phyloP scores from a whole-genome alignment of 1,139 yeast species.

The Yamadazyma siamensis region DNA sequence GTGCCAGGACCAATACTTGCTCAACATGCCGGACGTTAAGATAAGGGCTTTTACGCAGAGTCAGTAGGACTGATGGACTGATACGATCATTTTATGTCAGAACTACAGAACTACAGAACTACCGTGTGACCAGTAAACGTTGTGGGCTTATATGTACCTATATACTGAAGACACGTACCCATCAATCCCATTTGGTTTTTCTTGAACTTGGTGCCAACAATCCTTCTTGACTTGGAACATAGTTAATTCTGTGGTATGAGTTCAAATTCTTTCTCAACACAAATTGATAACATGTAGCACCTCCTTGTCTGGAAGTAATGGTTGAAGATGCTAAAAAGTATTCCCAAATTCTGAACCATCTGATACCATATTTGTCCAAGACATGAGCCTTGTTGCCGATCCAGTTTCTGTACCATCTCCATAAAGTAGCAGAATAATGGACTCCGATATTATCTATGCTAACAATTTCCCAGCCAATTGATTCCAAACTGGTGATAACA shows the following conservation, averaged over 20 bases:
- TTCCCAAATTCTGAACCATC: constrained; percentile 96
- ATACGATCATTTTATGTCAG: no score
- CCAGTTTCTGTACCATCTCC: constrained; percentile 98
- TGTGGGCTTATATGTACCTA: no score
- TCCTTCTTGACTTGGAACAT: constrained; percentile 76
- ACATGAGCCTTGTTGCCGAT: constrained; percentile 75
- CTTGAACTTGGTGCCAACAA: constrained; percentile 59
- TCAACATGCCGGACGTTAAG: no score
- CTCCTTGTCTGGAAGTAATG: constrained; percentile 87
- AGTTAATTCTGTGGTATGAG: constrained; percentile 79
- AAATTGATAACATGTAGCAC: constrained; percentile 90
- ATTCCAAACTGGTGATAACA: constrained; percentile 74
- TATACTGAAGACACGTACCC: no score
- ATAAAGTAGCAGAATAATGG: constrained; percentile 85
- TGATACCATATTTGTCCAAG: constrained; percentile 76
- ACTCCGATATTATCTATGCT: constrained; percentile 88
- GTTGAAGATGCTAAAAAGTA: constrained; percentile 79
- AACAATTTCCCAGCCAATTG: constrained; percentile 82
- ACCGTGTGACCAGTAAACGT: no score
- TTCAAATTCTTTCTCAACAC: constrained; percentile 87
- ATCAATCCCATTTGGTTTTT: constrained; percentile 43
- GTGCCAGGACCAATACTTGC: no score
- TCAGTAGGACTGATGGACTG: no score
- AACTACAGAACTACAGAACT: no score
- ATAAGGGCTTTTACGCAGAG: no score